These are phyloP conservation scores for Salix caprea DNA, from an alignment of 345 rosid genomes.

Conservation along the genomic window DNA sequence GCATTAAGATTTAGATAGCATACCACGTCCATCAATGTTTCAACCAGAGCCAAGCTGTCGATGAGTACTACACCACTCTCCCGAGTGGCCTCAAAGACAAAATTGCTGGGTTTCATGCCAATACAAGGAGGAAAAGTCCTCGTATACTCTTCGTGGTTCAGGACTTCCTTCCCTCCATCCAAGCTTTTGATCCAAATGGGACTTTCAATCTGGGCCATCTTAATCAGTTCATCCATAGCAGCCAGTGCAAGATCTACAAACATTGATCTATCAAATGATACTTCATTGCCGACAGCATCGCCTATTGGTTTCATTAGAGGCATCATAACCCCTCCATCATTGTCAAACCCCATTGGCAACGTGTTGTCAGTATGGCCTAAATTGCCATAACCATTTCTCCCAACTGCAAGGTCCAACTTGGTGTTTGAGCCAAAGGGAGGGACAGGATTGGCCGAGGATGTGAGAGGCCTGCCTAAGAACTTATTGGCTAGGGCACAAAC, in stretches of 20 bases:
- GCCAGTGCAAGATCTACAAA: slow-evolving; percentile 47
- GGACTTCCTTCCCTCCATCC: slow-evolving; percentile 39
- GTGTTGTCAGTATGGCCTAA: slow-evolving; percentile 5
- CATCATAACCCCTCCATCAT: slow-evolving; percentile 18
- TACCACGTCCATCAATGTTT: slow-evolving; percentile 73
- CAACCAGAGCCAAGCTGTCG: slow-evolving; percentile 52
- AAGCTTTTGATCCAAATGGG: slow-evolving; percentile 49
- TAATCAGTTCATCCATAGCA: slow-evolving; percentile 58
- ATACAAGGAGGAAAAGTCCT: slow-evolving; percentile 36
- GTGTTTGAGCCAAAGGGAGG: slow-evolving; percentile 30
- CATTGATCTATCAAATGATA: slow-evolving; percentile 31
- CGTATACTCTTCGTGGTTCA: slow-evolving; percentile 53
- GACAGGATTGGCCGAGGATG: slow-evolving; percentile 26
- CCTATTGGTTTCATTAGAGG: slow-evolving; percentile 15
- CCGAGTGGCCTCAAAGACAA: slow-evolving; percentile 48
- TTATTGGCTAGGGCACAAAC: slow-evolving; percentile 45
- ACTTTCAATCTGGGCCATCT: slow-evolving; percentile 43
- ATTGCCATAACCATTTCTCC: slow-evolving; percentile 32
- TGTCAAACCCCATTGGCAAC: slow-evolving; percentile 30
- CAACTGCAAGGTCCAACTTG: slow-evolving; percentile 31
- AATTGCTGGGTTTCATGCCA: slow-evolving; percentile 32
- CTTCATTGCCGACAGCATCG: slow-evolving; percentile 12
- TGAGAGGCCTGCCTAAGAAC: slow-evolving; percentile 50
- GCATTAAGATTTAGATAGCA: slow-evolving; percentile 7
- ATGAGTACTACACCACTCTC: slow-evolving; percentile 48